Evolutionary conservation across 371 early-diverging fungal genomes (phyloP), one percentile per base, ranked within the genome.

Genomic region (Mortierella sp.): DNA sequence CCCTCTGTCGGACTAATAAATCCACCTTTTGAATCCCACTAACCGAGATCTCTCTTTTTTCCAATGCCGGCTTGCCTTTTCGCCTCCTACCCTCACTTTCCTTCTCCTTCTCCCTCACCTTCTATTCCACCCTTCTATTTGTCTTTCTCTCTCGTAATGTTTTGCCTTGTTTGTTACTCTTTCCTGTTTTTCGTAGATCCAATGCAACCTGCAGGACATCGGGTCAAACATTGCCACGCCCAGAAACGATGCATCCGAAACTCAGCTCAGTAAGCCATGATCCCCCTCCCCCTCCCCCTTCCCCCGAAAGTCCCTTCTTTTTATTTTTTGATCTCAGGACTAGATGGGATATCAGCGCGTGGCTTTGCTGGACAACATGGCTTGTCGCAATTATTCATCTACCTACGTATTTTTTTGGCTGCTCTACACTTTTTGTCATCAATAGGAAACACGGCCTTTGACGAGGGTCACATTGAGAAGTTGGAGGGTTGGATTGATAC

Each of bases 211-310:
- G 70, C 97, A 97, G 85, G 98, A 98, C 81, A 90, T 97, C 31
- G 96, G 96, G 1, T 94, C 97, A 42, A 97, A 97, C 88, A 91
- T 98, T 65, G 98, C 98, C 13, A 98, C 98, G 16, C 98, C 98
- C 58, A 89, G 97, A 54, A 88, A 88, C 34, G 84, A 90, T 19
- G 91, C 94, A 5, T 89, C 89, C 65, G 93, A 94, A 52, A 55
- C 73, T 63, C 87, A 90, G 73, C 82, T 92, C 70, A 88, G 92
- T 93, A 91, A 80, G 73, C 47, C 8, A 28, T 45, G 28, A 44
- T 48, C 28, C 16, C n/a, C 24, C 26, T 19, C 14, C 31, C 44
- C 26, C 60, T 10, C n/a, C 31, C n/a, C n/a, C n/a, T n/a, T n/a
- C n/a, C n/a, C 9, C 10, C 42, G 42, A 38, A 38, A 38, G 42